A percentile compares a stretch with the other conserved stretches of the same genome.
These are phyloP conservation scores for Vitis labrusca DNA, from an alignment of 164 flowering plant species.

Conservation along the genomic window DNA sequence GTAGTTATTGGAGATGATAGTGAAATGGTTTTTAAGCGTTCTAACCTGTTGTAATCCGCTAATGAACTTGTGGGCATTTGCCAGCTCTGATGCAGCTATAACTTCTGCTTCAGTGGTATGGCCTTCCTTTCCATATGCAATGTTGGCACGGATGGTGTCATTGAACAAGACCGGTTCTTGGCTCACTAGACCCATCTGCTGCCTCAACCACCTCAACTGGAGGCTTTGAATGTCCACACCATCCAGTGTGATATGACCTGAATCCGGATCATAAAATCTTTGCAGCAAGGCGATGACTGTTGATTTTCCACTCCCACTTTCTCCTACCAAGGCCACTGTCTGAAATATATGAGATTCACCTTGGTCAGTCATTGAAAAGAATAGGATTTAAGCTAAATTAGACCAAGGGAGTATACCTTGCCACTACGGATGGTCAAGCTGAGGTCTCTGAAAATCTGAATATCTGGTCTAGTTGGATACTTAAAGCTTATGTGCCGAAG, in stretches of 20 bases:
- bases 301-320: constrained; percentile 61
- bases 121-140: constrained; percentile 53
- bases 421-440: constrained; percentile 41
- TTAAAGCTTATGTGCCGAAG: constrained; percentile 48
- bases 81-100: constrained; percentile 42
- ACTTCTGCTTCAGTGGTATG: constrained; percentile 47
- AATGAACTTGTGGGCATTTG: constrained; percentile 58
- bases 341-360: constrained; percentile 11
- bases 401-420: constrained; percentile 28
- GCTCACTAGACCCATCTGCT: constrained; percentile 76
- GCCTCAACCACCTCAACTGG: constrained; percentile 62
- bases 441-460: constrained; percentile 47
- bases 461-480: constrained; percentile 52
- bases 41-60: constrained; percentile 46
- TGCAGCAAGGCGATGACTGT: constrained; percentile 60
- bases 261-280: constrained; percentile 64
- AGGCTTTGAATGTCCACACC: constrained; percentile 54
- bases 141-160: constrained; percentile 49
- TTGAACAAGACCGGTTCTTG: constrained; percentile 64
- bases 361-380: neutral
- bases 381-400: neutral
- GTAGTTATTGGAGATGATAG: no score
- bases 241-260: constrained; percentile 51
- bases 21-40: no score
- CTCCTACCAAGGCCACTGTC: constrained; percentile 62